Percentiles rank a stretch among this genome's conserved stretches.
Conservation (phyloP, 129 eudicot genomes). For the Erigeron canadensis region DNA sequence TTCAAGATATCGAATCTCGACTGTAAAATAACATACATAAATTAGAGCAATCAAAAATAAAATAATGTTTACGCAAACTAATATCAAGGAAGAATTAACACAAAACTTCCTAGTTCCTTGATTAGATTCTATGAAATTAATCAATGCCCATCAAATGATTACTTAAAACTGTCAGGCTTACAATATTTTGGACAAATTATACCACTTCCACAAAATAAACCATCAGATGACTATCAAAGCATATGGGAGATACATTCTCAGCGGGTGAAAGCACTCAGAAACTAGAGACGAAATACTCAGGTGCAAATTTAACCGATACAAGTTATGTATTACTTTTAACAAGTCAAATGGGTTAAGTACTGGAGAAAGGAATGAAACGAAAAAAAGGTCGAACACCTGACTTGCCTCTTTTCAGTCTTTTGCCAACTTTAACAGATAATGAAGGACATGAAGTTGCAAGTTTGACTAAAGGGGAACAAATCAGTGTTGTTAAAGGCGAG, state of each 20-base stretch:
- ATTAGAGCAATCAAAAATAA: not conserved
- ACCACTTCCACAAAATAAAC: not conserved
- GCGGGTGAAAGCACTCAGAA: not conserved
- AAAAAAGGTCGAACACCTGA: not conserved
- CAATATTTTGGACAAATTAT: not conserved
- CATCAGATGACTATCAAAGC: no score
- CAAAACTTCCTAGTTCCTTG: not conserved
- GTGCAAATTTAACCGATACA: not conserved
- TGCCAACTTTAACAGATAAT: not conserved
- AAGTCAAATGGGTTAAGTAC: not conserved
- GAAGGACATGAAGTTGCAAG: not conserved
- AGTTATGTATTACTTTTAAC: not conserved
- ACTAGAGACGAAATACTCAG: not conserved
- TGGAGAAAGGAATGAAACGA: no score
- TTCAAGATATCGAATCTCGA: constrained; percentile 87
- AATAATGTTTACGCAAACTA: not conserved
- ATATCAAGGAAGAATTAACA: not conserved
- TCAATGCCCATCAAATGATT: not conserved
- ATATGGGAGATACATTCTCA: not conserved
- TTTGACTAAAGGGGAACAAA: not conserved
- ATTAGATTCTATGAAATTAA: not conserved
- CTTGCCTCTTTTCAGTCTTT: not conserved
- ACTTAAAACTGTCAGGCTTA: not conserved
- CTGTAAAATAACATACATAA: constrained; percentile 36
- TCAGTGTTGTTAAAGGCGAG: no score